Percentiles rank a stretch among this genome's conserved stretches.
These are phyloP conservation scores for Borealophlyctis nickersoniae DNA, from an alignment of 192 early-diverging fungal genomes.

Conservation along the genomic window DNA sequence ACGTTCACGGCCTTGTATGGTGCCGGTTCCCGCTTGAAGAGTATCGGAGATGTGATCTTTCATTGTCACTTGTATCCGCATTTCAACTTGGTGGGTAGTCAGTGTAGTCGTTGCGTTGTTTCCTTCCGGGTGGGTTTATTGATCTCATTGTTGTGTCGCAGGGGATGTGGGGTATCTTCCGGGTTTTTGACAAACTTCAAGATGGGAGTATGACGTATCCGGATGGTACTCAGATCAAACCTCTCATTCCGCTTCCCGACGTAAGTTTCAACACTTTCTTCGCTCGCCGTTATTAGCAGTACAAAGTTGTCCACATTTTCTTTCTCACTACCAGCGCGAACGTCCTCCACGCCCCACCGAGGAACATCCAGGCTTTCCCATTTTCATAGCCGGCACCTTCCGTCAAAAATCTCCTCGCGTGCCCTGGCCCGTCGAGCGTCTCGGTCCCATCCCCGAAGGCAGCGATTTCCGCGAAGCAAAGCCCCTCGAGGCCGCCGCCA, in stretches of 20 bases:
- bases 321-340: constrained; percentile 4
- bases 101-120: neutral
- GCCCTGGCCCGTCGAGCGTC: neutral
- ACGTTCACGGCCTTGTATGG: neutral
- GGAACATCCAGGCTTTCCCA: constrained; percentile 5
- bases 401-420: constrained; percentile 12
- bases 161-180: constrained; percentile 1
- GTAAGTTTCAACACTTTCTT: neutral
- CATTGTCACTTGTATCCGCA: constrained; percentile 1
- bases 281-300: neutral
- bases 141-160: too few species aligned
- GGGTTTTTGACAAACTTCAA: neutral
- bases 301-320: neutral
- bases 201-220: neutral
- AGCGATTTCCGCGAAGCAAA: constrained; percentile 1
- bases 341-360: neutral
- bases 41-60: neutral
- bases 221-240: neutral
- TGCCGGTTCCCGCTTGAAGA: neutral
- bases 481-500: constrained; percentile 5
- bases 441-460: constrained; percentile 11
- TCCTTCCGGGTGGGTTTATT: neutral
- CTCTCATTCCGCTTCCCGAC: constrained; percentile 2
- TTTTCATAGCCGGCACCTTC: constrained; percentile 5
- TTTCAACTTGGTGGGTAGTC: neutral